A percentile compares a stretch with the other conserved stretches of the same genome.
Evolutionary conservation across 768 basidiomycete species (phyloP).

Genomic region (Leccinum uliginosum): DNA sequence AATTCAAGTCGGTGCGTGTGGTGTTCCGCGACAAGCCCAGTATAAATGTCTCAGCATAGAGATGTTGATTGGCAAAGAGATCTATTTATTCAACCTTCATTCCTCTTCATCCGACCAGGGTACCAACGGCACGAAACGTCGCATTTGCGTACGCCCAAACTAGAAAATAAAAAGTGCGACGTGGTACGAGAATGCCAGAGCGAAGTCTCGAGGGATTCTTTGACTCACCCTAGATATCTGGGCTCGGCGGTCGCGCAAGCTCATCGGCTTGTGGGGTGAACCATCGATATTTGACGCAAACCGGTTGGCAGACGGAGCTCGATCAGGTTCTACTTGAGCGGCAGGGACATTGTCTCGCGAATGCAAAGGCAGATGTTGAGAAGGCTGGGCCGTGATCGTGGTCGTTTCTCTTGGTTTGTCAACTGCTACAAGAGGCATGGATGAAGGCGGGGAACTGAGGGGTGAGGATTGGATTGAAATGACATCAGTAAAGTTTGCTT

Average conservation of each 20-base stretch:
- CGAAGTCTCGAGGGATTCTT: not conserved
- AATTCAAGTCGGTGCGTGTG: not conserved
- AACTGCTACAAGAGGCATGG: not conserved
- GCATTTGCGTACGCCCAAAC: conserved; percentile 25
- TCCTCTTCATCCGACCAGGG: conserved; percentile 32
- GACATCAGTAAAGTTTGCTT: conserved; percentile 1
- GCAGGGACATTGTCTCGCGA: not conserved
- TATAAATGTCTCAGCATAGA: not conserved
- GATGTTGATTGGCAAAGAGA: conserved; percentile 6
- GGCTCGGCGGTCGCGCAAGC: conserved; percentile 29
- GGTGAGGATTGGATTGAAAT: conserved; percentile 18
- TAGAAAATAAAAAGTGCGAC: conserved; percentile 8
- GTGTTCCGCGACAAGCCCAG: not conserved
- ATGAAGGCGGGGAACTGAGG: conserved; percentile 7
- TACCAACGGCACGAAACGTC: conserved; percentile 26
- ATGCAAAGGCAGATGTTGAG: not conserved
- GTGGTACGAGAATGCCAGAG: not conserved
- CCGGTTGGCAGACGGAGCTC: not conserved
- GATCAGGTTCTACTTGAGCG: not conserved
- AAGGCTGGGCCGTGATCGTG: not conserved
- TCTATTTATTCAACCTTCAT: conserved; percentile 12
- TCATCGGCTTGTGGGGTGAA: conserved; percentile 26
- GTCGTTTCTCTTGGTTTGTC: not conserved
- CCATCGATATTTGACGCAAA: not conserved
- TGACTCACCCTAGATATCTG: conserved; percentile 26